Conservation (phyloP, 148 eudicot species). For the Rhododendron mucronatum region DNA sequence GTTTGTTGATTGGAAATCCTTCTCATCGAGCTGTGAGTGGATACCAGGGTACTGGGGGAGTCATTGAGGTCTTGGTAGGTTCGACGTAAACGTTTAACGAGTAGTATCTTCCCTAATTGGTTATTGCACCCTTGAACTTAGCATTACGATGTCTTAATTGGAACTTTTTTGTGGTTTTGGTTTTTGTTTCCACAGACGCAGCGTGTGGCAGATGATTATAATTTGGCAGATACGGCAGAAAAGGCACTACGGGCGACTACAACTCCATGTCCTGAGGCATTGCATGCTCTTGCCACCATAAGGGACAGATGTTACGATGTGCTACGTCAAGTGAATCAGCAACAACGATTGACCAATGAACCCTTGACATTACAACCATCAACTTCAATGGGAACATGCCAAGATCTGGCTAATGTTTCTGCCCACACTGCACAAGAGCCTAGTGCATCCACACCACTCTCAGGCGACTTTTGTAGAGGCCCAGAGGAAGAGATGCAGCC, state of each 20-base stretch:
- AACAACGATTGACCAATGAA: background rate
- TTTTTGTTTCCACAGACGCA: background rate
- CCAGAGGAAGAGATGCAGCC: background rate
- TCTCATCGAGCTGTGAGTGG: background rate
- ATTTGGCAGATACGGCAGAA: background rate
- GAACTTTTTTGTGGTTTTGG: background rate
- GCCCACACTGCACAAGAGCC: background rate
- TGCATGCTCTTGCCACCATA: background rate
- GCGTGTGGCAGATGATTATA: conserved; percentile 4
- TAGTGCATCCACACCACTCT: background rate
- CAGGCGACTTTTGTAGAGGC: background rate
- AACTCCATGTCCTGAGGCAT: background rate
- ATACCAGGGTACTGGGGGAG: conserved; percentile 1
- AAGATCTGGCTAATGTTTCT: background rate
- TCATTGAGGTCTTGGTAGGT: conserved; percentile 1
- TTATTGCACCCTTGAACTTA: background rate
- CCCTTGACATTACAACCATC: background rate
- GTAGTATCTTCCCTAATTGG: background rate
- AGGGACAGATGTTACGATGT: background rate
- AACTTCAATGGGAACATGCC: background rate
- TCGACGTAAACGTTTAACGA: background rate
- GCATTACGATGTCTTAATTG: background rate
- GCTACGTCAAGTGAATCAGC: background rate
- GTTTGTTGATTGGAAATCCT: background rate
- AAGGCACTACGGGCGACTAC: background rate